phyloP scores from a whole-genome alignment of 1,284 basidiomycete genomes.

The Ceratobasidium sp. region DNA sequence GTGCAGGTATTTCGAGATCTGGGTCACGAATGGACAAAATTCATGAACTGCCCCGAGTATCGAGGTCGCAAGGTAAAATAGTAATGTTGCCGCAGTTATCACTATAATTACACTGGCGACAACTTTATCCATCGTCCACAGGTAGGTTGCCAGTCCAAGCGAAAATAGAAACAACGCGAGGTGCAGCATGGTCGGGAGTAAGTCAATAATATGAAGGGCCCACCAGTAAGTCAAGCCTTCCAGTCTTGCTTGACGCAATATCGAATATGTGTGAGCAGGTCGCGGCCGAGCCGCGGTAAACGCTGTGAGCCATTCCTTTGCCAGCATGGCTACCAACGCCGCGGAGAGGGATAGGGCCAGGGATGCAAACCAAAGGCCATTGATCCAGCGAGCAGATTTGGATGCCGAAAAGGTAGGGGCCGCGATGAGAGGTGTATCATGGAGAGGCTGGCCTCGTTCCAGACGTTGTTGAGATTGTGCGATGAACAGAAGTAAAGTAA shows the following conservation, averaged over 20 bases:
- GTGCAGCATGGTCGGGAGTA: slow-evolving; percentile 41
- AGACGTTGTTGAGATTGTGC: slow-evolving; percentile 15
- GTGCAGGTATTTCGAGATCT: slow-evolving; percentile 8
- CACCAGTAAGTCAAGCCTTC: slow-evolving; percentile 26
- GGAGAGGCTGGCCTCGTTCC: not conserved
- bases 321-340: slow-evolving; percentile 31
- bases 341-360: slow-evolving; percentile 15
- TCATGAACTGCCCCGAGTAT: slow-evolving; percentile 1
- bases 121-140: slow-evolving; percentile 20
- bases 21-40: slow-evolving; percentile 12
- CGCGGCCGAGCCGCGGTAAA: slow-evolving; percentile 26
- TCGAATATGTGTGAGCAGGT: slow-evolving; percentile 14
- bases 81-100: not conserved
- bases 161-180: slow-evolving; percentile 39
- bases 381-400: slow-evolving; percentile 22
- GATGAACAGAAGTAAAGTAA: not conserved
- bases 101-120: not conserved
- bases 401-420: not conserved
- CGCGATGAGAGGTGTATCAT: not conserved
- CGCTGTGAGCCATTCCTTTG: slow-evolving; percentile 40
- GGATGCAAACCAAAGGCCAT: slow-evolving; percentile 40
- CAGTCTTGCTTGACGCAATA: slow-evolving; percentile 10
- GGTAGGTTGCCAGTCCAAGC: slow-evolving; percentile 10
- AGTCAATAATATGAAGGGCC: slow-evolving; percentile 17
- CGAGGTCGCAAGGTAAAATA: slow-evolving; percentile 5